Conservation (phyloP, 1,139 yeast species). For the Meyerozyma smithsonii region DNA sequence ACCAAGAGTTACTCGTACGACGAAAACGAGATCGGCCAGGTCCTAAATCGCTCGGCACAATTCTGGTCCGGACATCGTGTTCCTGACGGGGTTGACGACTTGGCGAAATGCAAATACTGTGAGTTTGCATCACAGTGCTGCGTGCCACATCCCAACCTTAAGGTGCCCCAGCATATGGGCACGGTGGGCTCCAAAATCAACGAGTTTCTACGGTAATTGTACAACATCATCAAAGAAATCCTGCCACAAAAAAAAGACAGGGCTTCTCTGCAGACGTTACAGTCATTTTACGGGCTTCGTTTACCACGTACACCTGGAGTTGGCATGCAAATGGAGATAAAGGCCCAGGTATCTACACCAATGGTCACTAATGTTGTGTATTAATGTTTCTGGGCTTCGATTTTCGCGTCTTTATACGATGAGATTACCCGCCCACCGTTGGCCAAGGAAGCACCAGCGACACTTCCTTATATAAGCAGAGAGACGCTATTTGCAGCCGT, state of each 20-base stretch:
- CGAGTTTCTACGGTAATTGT: conserved; percentile 16
- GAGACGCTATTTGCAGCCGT: not conserved
- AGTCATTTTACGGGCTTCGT: conserved; percentile 40
- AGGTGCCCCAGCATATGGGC: conserved; percentile 2
- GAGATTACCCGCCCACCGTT: not conserved
- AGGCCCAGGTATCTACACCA: conserved; percentile 21
- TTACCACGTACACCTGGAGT: conserved; percentile 39
- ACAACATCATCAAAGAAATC: conserved; percentile 38
- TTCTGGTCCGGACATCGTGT: conserved; percentile 54
- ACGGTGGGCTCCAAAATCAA: not conserved
- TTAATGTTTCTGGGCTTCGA: not conserved
- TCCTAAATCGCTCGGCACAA: conserved; percentile 28
- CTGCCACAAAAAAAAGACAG: conserved; percentile 17
- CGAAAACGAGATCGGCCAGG: conserved; percentile 17
- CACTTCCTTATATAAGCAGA: not conserved
- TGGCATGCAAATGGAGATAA: conserved; percentile 44
- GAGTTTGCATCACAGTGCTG: conserved; percentile 38
- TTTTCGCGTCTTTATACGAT: not conserved
- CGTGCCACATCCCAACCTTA: conserved; percentile 21
- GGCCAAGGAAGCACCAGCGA: too few species aligned
- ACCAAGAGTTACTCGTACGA: conserved; percentile 34
- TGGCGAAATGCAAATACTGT: conserved; percentile 48
- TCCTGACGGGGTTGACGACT: conserved; percentile 36
- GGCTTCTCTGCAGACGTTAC: conserved; percentile 41
- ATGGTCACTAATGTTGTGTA: not conserved